Percentiles rank a stretch among this genome's conserved stretches.
Evolutionary conservation across 2,329 filamentous ascomycete species (phyloP).

Genomic region (Monilinia fructicola): DNA sequence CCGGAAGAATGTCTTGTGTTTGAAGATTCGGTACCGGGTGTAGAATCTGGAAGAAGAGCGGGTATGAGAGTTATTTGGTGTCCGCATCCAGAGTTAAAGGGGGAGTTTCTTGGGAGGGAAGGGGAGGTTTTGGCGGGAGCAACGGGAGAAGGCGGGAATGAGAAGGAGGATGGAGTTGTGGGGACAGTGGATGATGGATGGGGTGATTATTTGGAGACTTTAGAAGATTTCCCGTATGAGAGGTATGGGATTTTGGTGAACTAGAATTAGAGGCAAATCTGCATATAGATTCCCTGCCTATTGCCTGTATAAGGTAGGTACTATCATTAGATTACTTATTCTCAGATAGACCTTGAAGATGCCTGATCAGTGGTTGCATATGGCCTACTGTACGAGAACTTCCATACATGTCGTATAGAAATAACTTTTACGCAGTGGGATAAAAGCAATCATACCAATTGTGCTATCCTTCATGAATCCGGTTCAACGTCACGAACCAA

Average conservation of each 20-base stretch:
- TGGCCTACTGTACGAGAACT: too few relatives aligned
- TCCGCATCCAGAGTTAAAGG: slow-evolving; percentile 75
- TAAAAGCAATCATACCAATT: neutral
- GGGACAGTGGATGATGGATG: slow-evolving; percentile 61
- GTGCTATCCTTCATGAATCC: neutral
- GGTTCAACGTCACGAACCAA: neutral
- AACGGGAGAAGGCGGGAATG: slow-evolving; percentile 47
- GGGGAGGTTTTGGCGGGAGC: slow-evolving; percentile 78
- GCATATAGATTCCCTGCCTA: neutral
- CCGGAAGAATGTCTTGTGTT: slow-evolving; percentile 94
- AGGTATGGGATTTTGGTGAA: slow-evolving; percentile 54
- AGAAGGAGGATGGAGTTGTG: slow-evolving; percentile 56
- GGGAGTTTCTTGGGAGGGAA: slow-evolving; percentile 75
- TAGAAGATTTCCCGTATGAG: slow-evolving; percentile 58
- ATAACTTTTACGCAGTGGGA: neutral
- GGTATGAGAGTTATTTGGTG: slow-evolving; percentile 96
- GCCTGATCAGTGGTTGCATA: neutral
- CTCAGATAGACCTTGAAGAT: neutral
- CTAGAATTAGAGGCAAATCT: neutral
- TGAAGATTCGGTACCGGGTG: slow-evolving; percentile 90
- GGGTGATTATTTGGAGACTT: slow-evolving; percentile 53
- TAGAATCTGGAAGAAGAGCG: slow-evolving; percentile 84
- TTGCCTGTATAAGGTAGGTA: neutral
- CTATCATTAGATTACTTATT: neutral
- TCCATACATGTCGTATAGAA: neutral